Base-by-base conservation (phyloP, 768 basidiomycete genomes). In the Rhizopogon salebrosus region DNA sequence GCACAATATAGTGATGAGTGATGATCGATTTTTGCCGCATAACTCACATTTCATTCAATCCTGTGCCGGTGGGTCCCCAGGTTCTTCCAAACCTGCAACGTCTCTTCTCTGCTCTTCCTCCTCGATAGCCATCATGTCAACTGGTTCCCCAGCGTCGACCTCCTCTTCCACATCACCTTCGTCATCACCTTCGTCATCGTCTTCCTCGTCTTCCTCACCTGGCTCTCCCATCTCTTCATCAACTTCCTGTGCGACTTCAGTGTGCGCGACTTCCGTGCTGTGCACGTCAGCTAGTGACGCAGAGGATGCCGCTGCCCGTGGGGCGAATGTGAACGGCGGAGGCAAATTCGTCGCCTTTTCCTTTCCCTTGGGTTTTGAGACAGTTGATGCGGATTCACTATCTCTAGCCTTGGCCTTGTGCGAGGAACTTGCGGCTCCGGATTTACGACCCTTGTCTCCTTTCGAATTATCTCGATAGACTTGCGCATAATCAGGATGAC, bases 381-480 rank as follows among this genome's bases (percentile, higher is more conserved):
- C 61, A 1, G 67, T 56, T 1, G 71, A 67, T 42, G 65, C 54
- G 3, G 65, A 68, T 51, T 71, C 70, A 27, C 63, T 62, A 16
- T 66, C 67, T 43, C 62, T 70, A 5, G 37, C 55, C 51, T 70
- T 69, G n/a, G 61, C 67, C 38, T 69, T 70, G 35, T 22, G 34
- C 24, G 46, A 64, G 35, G 56, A 61, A 26, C 65, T 64, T 35
- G 65, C 54, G 16, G 55, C 53, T 14, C 45, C 61, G 6, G 54
- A 58, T 52, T 67, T 70, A 53, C 62, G 67, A 54, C 70, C 74
- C 67, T 85, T 87, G 66, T 82, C 83, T 5, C 73, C 75, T 62
- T 87, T 89, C 3, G 77, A 64, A 18, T 75, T 69, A 37, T 86
- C 82, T 53, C 86, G 83, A 57, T 85, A 89, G 20, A 80, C 88